Evolutionary conservation across 495 filamentous ascomycete genomes (phyloP), one percentile per base, ranked within the genome.

Genomic region (Hypoxylon fragiforme): DNA sequence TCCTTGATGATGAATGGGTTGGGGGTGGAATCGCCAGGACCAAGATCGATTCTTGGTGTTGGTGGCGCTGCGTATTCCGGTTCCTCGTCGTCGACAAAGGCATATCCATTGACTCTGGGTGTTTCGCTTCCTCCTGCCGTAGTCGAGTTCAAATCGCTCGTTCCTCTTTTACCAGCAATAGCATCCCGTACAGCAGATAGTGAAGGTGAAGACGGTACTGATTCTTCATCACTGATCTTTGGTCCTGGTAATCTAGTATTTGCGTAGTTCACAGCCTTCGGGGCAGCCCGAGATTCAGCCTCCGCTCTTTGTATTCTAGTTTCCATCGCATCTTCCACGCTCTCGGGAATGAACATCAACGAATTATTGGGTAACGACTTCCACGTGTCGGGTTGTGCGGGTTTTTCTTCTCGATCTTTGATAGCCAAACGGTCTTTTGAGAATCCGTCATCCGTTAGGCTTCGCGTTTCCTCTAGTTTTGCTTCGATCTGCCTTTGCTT

Each of bases 41-140:
- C 84, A 3, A 90, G 80, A 5, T 77, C 66, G 45, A 78, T 76
- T 1, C 64, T 45, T 7, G 72, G 64, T 0, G 44, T 30, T 11
- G 46, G 35, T 0, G 71, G 51, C 2, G 71, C 55, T 30, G 70
- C 69, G 15, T 70, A 66, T 39, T 70, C 71, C 3, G 72, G 74
- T 24, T 78, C 75, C 35, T 90, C 86, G 60, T 95, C 88, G 57
- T 96, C 91, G 34, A 98, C 94, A 69, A 97, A 97, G 2, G 89
- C 83, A 63, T 96, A 98, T 15, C 94, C 94, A 47, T 90, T 90
- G 0, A 97, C 89, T 2, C 90, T 79, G 0, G 94, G 94, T 0
- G 94, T 97, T 65, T 94, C 87, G 14, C 75, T 81, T 14, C 72
- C n/a, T n/a, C n/a, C 75, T 2, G 71, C 71, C 21, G 82, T 82